Evolutionary conservation across 1,284 basidiomycete species (phyloP).

Genomic region (Phylloboletellus chloephorus): DNA sequence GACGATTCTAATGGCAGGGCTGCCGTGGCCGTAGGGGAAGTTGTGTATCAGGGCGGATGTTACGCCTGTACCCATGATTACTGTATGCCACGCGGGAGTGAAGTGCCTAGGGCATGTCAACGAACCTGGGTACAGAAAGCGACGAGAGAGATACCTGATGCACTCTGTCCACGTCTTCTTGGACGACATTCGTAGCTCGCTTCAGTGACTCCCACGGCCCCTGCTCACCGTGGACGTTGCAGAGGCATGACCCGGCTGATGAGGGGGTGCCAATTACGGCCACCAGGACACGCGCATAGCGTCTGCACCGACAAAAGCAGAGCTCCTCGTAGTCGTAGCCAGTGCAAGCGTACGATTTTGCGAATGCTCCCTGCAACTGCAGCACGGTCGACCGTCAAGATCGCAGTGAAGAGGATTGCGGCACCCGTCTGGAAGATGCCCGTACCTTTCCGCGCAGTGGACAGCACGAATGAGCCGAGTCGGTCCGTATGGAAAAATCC

Average conservation of each 20-base stretch:
- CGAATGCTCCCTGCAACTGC: slow-evolving; percentile 56
- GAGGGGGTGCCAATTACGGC: too few relatives aligned
- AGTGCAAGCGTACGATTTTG: slow-evolving; percentile 57
- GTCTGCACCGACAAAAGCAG: slow-evolving; percentile 47
- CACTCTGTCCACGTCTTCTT: slow-evolving; percentile 29
- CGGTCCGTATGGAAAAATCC: slow-evolving; percentile 54
- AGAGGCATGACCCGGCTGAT: too few relatives aligned
- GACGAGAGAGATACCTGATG: slow-evolving; percentile 14
- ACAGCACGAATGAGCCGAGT: slow-evolving; percentile 48
- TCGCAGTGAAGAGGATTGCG: slow-evolving; percentile 55
- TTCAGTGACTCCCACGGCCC: not conserved
- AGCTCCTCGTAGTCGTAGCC: slow-evolving; percentile 41
- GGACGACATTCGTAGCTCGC: slow-evolving; percentile 24
- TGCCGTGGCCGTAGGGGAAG: slow-evolving; percentile 38
- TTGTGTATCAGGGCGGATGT: slow-evolving; percentile 36
- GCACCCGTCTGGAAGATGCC: slow-evolving; percentile 70
- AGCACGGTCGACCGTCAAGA: slow-evolving; percentile 48
- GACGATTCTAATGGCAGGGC: slow-evolving; percentile 30
- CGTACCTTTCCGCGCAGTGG: slow-evolving; percentile 50
- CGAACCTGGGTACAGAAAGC: not conserved
- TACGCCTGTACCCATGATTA: slow-evolving; percentile 45
- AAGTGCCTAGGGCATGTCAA: slow-evolving; percentile 33
- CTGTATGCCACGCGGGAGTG: slow-evolving; percentile 43
- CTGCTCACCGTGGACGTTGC: too few relatives aligned
- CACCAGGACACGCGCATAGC: slow-evolving; percentile 34